Evolutionary conservation across 2,329 filamentous ascomycete genomes (phyloP), one percentile per base, ranked within the genome.

Genomic region (Elsinoe australis): DNA sequence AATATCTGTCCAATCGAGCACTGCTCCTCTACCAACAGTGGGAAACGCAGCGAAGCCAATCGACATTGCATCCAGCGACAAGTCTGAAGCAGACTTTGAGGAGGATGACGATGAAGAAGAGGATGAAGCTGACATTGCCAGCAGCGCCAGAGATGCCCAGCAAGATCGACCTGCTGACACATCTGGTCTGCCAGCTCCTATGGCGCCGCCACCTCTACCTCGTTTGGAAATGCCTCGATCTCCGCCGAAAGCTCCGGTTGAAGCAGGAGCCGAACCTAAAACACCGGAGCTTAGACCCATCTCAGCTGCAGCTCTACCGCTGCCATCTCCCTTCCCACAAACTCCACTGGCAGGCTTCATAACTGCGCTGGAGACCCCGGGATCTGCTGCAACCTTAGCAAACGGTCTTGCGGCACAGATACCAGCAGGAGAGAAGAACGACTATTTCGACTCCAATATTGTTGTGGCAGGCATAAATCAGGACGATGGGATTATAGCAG

Each of bases 301-400:
- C 7, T 49, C 57, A 14, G 57, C 56, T 8, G 56, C 57, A 8
- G 54, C 50, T 8, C 42, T 64, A 12, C 59, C 62, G 24, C 45
- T 64, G n/a, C 62, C 61, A 3, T 64, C 62, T 12, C 61, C 62
- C 1, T 64, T 63, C 41, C 60, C 61, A 19, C 45, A 48, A 18
- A 48, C 45, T 10, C 45, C 45, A 8, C 34, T 48, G 2, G 17
- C 6, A 19, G 5, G 22, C 21, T 21, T 22, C 4, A 12, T 22
- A 7, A 41, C 36, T 7, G n/a, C n/a, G n/a, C n/a, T n/a, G n/a
- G n/a, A n/a, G n/a, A n/a, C n/a, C n/a, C n/a, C n/a, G n/a, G n/a
- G n/a, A n/a, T n/a, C n/a, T n/a, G n/a, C n/a, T n/a, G n/a, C n/a
- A n/a, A n/a, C n/a, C n/a, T n/a, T n/a, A n/a, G n/a, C n/a, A n/a